These are phyloP conservation scores for Rhododendron ferrugineum DNA, from an alignment of 148 eudicot species.

Conservation along the genomic window DNA sequence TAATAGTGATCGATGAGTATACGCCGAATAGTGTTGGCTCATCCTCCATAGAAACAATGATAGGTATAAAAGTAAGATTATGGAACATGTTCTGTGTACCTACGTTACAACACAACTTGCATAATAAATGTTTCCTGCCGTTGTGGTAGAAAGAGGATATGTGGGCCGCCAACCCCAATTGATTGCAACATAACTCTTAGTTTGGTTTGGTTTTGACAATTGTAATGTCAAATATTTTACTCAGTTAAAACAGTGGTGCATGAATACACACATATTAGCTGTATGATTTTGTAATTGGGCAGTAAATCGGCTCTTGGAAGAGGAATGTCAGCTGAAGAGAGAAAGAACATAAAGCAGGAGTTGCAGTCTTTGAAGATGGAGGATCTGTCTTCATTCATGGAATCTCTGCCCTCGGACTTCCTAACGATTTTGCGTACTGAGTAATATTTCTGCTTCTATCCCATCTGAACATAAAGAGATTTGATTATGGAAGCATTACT, in stretches of 20 bases:
- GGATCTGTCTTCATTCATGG: conserved; percentile 84
- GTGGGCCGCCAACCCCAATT: neutral
- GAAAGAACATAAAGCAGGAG: conserved; percentile 55
- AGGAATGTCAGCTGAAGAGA: conserved; percentile 74
- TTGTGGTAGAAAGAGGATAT: neutral
- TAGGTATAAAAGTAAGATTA: neutral
- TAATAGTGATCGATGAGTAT: neutral
- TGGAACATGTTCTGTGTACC: neutral
- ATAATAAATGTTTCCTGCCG: neutral
- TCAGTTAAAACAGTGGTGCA: neutral
- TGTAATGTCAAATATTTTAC: neutral
- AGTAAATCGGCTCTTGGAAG: conserved; percentile 70
- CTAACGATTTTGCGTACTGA: conserved; percentile 64
- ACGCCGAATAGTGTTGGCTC: neutral
- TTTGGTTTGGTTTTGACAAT: neutral
- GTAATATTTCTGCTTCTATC: conserved; percentile 31
- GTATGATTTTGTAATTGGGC: conserved; percentile 7
- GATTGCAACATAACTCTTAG: neutral
- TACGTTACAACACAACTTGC: neutral
- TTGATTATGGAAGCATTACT: neutral
- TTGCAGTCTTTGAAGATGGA: conserved; percentile 57
- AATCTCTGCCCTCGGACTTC: conserved; percentile 76
- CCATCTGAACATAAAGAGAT: neutral
- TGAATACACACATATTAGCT: neutral
- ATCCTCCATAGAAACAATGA: neutral